Evolutionary conservation across 2,329 filamentous ascomycete genomes (phyloP), one percentile per base, ranked within the genome.

Genomic region (Trichoderma sp.): DNA sequence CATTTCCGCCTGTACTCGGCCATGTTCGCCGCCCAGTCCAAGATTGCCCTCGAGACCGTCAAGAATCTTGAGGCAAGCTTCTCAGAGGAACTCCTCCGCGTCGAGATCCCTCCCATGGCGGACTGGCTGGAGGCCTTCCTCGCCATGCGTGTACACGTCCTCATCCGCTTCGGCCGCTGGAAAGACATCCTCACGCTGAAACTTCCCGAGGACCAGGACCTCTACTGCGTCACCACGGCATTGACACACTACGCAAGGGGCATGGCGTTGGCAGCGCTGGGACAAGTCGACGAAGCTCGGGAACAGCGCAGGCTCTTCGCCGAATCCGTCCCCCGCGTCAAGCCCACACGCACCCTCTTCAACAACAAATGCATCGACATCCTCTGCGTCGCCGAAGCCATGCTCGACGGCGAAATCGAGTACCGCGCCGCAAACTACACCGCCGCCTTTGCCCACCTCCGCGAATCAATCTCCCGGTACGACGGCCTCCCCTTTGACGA

Each of bases 1-100:
- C 91, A 94, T 74, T 93, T 92, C 70, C 84, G 87, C 2, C 85
- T 93, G 59, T 94, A 94, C 74, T 89, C 89, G 0, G 90, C 91
- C 67, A 92, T 94, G 90, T 90, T 94, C 71, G 86, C 90, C 0
- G 92, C 89, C 0, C 86, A 90, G 74, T 90, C 83, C 1, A 75
- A 79, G 27, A 80, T 89, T 12, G 89, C 90, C 0, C 75, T 93
- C 2, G 84, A 90, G 0, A 89, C 89, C 0, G 85, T 86, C 0
- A 71, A 74, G 0, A 79, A 82, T 53, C 83, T 93, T 57, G 90
- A 93, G 73, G 78, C 78, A 0, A 86, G 87, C 0, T 78, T 93
- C 4, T 85, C 90, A 0, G 86, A 90, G 64, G 84, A 84, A 0
- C 77, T 93, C 3, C 80, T 94, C 0, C 84, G 86, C 0, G 81